Base-by-base conservation (phyloP, 805 yeast genomes). In the Yarrowia deformans region DNA sequence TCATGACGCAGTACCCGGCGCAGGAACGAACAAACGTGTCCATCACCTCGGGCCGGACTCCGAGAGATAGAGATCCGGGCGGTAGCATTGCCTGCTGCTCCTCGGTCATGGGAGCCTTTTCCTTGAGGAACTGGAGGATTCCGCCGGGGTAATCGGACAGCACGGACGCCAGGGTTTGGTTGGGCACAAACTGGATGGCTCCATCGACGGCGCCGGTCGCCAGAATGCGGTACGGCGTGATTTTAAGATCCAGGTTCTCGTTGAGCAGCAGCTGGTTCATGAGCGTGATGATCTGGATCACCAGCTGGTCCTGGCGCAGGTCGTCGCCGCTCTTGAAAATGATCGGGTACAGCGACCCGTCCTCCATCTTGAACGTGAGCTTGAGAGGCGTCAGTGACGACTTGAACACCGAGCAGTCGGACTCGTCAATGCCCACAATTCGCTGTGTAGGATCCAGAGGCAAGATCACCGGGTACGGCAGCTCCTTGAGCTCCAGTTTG, bases 241-340 rank as follows among this genome's bases (percentile, higher is more conserved):
- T 82, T 75, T 86, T 87, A 75, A 95, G 81, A 77, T 95, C 97
- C 69, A 95, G 87, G 76, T 95, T 95, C 76, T 95, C 99, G 76
- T 91, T 90, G 71, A 90, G 87, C 67, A 95, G 79, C 54, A 95
- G 84, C 76, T 87, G 91, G 76, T 95, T 97, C 97, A 95, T 95
- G 70, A 95, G 81, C 69, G 89, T 85, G 69, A 95, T 91, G 71
- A 95, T 91, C 78, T 95, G 99, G 63, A 93, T 90, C n/a, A 95
- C 97, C 72, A 95, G 84, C 78, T 95, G 99, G 81, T 95, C 99
- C 78, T 95, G 99, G 70, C 98, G 83, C 64, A 95, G 82, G 77
- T 95, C 99, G 77, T 90, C 99, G 14, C 99, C 99, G 64, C 90
- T 90, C 78, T 95, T 95, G 80, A 92, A 94, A 90, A 95, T 94